Percentiles rank a stretch among this genome's conserved stretches.
phyloP scores from a whole-genome alignment of 805 yeast species.

The Jamesozyma lodderae region DNA sequence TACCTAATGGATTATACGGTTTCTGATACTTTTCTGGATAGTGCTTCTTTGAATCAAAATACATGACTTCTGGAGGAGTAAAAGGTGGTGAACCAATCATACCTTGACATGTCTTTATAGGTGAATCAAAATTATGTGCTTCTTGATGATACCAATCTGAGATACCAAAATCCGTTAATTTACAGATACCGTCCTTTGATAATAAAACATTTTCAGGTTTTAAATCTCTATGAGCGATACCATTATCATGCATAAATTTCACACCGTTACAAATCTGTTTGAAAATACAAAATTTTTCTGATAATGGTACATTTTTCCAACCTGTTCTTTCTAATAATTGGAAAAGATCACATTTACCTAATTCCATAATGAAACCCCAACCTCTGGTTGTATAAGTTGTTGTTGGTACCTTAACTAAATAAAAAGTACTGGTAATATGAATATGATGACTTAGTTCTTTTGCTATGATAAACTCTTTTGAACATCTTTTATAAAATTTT shows the following conservation, averaged over 20 bases:
- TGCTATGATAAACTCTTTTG: constrained; percentile 56
- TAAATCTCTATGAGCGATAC: constrained; percentile 63
- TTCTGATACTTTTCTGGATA: constrained; percentile 28
- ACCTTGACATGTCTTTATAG: constrained; percentile 31
- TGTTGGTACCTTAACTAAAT: constrained; percentile 49
- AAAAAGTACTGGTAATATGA: constrained; percentile 51
- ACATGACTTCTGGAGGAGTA: constrained; percentile 69
- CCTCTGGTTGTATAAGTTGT: constrained; percentile 49
- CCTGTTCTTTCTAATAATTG: constrained; percentile 46
- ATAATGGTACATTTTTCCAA: constrained; percentile 46
- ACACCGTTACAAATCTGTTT: constrained; percentile 61
- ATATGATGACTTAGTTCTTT: constrained; percentile 44
- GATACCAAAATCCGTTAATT: constrained; percentile 71
- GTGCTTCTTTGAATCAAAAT: constrained; percentile 28
- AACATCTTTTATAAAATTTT: constrained; percentile 56
- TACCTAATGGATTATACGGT: constrained; percentile 53
- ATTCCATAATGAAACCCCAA: constrained; percentile 70
- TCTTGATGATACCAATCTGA: constrained; percentile 54
- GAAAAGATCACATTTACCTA: constrained; percentile 58
- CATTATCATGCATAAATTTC: constrained; percentile 53
- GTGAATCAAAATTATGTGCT: constrained; percentile 42
- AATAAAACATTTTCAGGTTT: constrained; percentile 67
- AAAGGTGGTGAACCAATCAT: constrained; percentile 77
- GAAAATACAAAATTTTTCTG: constrained; percentile 56
- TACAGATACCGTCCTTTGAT: constrained; percentile 51